A percentile compares a stretch with the other conserved stretches of the same genome.
Evolutionary conservation across 352 stramenopile species (phyloP).

Genomic region (Phytophthora brassicae): DNA sequence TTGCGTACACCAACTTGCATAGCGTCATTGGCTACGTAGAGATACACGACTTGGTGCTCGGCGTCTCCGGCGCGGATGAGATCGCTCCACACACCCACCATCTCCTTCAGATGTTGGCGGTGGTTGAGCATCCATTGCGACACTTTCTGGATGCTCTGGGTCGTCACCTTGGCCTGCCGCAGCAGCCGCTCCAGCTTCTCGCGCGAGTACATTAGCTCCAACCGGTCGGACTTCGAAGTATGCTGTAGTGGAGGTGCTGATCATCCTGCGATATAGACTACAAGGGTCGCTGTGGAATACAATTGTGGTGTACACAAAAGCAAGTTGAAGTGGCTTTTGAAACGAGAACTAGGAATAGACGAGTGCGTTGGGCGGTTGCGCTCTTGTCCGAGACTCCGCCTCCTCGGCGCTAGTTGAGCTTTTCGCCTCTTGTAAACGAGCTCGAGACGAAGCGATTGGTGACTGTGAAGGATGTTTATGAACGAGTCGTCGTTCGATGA

Average conservation of each 20-base stretch:
- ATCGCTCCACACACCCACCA: slow-evolving; percentile 60
- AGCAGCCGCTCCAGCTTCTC: slow-evolving; percentile 75
- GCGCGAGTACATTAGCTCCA: slow-evolving; percentile 37
- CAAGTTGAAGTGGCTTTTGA: slow-evolving; percentile 10
- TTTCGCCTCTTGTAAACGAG: slow-evolving; percentile 24
- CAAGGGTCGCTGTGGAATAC: too few relatives aligned
- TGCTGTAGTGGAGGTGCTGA: too few relatives aligned
- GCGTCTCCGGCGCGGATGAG: slow-evolving; percentile 52
- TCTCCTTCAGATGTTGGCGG: slow-evolving; percentile 55
- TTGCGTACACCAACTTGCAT: slow-evolving; percentile 86
- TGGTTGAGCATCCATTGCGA: slow-evolving; percentile 78
- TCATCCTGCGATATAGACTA: too few relatives aligned
- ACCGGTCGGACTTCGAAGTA: neutral
- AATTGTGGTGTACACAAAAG: neutral
- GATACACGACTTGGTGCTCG: slow-evolving; percentile 76
- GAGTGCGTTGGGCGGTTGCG: slow-evolving; percentile 13
- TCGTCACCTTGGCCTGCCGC: slow-evolving; percentile 69
- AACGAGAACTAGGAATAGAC: slow-evolving; percentile 20
- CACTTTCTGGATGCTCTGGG: slow-evolving; percentile 82
- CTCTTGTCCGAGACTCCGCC: slow-evolving; percentile 4
- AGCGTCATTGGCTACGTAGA: slow-evolving; percentile 86
- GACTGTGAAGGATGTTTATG: slow-evolving; percentile 72
- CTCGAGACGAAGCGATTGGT: neutral
- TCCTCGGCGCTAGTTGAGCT: slow-evolving; percentile 22
- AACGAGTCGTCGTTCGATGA: slow-evolving; percentile 79